phyloP scores from a whole-genome alignment of 2,329 filamentous ascomycete species.

The Curvularia sp. region DNA sequence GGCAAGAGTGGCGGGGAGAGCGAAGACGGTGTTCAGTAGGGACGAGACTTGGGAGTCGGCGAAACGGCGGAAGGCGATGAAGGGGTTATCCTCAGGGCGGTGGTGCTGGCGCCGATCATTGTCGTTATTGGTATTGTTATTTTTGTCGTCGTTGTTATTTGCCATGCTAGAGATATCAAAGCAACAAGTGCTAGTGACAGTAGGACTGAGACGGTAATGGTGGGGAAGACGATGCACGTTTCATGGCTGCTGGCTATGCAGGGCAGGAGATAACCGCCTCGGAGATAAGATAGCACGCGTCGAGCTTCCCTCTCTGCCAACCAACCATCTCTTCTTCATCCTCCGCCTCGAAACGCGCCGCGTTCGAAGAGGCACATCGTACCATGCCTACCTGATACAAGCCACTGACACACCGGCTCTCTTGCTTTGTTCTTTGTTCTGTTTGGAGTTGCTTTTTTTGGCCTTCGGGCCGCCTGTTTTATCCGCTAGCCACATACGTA shows the following conservation, averaged over 20 bases:
- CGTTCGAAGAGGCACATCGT: neutral
- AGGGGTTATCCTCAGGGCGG: constrained; percentile 57
- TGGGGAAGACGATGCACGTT: constrained; percentile 12
- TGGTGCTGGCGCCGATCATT: constrained; percentile 24
- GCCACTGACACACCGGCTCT: neutral
- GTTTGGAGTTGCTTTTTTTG: neutral
- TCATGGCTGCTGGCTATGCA: constrained; percentile 16
- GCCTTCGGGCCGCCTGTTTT: neutral
- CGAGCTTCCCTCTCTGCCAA: constrained; percentile 4
- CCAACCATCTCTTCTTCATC: constrained; percentile 15
- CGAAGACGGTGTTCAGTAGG: constrained; percentile 61
- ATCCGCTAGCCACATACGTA: neutral
- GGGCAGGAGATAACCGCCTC: constrained; percentile 18
- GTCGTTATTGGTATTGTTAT: constrained; percentile 23
- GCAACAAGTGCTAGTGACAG: constrained; percentile 6
- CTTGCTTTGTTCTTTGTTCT: neutral
- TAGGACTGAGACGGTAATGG: constrained; percentile 2
- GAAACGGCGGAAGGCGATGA: constrained; percentile 67
- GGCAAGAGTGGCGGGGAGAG: constrained; percentile 45
- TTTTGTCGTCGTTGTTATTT: constrained; percentile 29
- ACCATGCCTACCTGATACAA: neutral
- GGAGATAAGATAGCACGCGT: constrained; percentile 17
- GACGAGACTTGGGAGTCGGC: constrained; percentile 65
- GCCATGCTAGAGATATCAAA: constrained; percentile 28
- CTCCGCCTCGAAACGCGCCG: constrained; percentile 11